Percentiles rank a stretch among this genome's conserved stretches.
Conservation (phyloP, 208 protist species). For the Leishmania tropica region DNA sequence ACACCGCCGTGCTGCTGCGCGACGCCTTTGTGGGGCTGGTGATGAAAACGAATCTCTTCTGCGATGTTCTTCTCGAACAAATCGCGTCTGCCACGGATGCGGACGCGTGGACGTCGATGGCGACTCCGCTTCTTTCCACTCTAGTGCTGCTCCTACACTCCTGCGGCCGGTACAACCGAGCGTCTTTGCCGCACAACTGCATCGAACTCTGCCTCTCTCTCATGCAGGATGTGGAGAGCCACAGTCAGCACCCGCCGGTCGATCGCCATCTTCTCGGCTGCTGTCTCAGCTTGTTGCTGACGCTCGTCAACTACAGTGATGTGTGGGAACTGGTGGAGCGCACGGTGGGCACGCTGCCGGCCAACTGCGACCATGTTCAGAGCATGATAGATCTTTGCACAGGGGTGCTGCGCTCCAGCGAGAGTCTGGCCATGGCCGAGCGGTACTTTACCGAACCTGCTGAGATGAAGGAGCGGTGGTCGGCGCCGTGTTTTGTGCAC, state of each 20-base stretch:
- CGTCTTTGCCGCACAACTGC: conserved; percentile 48
- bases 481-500: conserved; percentile 10
- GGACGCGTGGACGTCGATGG: conserved; percentile 33
- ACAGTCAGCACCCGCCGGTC: conserved; percentile 25
- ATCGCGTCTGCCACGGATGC: conserved; percentile 36
- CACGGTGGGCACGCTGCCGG: conserved; percentile 33
- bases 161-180: conserved; percentile 33
- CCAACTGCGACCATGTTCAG: conserved; percentile 36
- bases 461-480: conserved; percentile 11
- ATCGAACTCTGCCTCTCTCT: conserved; percentile 69
- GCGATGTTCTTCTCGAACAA: conserved; percentile 37
- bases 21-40: conserved; percentile 49
- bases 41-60: conserved; percentile 48
- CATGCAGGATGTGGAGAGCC: conserved; percentile 35
- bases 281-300: conserved; percentile 56
- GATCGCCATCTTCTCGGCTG: conserved; percentile 58
- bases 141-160: conserved; percentile 47
- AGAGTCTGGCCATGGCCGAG: conserved; percentile 27
- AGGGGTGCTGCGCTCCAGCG: conserved; percentile 38
- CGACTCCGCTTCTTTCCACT: conserved; percentile 53
- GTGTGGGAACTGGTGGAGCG: conserved; percentile 59
- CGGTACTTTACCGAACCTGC: conserved; percentile 14
- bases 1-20: conserved; percentile 43
- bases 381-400: conserved; percentile 60
- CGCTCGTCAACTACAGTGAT: conserved; percentile 64